Percentiles rank a stretch among this genome's conserved stretches.
Evolutionary conservation across 2,329 filamentous ascomycete species (phyloP).

Genomic region (Diaporthe batatas): DNA sequence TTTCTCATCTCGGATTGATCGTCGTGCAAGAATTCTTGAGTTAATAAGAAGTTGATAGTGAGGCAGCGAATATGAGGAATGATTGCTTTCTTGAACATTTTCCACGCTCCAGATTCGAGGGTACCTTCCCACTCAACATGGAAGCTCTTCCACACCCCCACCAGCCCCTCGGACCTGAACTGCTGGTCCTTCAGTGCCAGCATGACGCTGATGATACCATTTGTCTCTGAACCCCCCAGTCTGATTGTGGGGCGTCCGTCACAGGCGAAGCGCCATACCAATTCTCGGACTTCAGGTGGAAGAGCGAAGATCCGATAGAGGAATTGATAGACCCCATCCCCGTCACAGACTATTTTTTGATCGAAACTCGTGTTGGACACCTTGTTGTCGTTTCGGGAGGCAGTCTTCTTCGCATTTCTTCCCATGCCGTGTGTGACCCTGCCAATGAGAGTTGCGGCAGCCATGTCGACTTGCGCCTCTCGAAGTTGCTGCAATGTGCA

Average conservation of each 20-base stretch:
- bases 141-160: background rate
- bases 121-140: background rate
- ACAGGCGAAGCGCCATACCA: background rate
- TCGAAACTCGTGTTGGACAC: background rate
- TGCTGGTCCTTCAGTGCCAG: no score
- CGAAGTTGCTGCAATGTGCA: no score
- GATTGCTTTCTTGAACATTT: background rate
- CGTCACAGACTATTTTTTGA: background rate
- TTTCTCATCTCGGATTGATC: background rate
- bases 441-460: no score
- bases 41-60: background rate
- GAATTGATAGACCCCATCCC: background rate
- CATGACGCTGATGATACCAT: background rate
- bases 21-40: fast-evolving
- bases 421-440: background rate
- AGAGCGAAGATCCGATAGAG: background rate
- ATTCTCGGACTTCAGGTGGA: background rate
- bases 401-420: background rate
- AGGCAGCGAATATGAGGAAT: background rate
- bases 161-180: background rate
- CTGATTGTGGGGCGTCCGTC: background rate
- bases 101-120: background rate
- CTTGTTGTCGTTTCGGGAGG: background rate
- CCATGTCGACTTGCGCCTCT: no score
- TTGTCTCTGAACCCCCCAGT: background rate